Conservation (phyloP, 1,139 yeast species). For the Saccharomyces hybrid region DNA sequence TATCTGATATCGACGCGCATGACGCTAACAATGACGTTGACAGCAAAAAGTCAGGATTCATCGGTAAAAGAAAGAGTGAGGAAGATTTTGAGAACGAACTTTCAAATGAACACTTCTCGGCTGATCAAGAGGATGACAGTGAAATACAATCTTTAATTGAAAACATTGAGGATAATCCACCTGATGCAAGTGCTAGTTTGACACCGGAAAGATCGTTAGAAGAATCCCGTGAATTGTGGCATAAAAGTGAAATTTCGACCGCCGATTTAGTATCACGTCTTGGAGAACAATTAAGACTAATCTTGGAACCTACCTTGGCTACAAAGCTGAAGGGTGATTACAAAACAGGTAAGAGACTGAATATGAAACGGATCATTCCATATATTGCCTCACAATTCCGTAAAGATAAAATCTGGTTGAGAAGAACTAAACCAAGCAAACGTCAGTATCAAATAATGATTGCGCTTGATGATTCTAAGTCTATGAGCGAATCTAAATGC, state of each 20-base stretch:
- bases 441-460: conserved; percentile 97
- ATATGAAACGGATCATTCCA: conserved; percentile 96
- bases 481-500: conserved; percentile 91
- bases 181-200: conserved; percentile 18
- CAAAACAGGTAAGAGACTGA: conserved; percentile 92
- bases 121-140: conserved; percentile 34
- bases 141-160: conserved; percentile 32
- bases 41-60: conserved; percentile 45
- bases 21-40: conserved; percentile 43
- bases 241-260: conserved; percentile 70
- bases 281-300: conserved; percentile 87
- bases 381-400: conserved; percentile 97
- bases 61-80: conserved; percentile 42
- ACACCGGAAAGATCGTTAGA: conserved; percentile 48
- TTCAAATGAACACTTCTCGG: conserved; percentile 29
- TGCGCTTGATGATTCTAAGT: conserved; percentile 93
- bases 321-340: conserved; percentile 93
- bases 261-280: conserved; percentile 81
- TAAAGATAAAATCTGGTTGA: conserved; percentile 96
- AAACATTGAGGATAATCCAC: conserved; percentile 29
- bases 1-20: conserved; percentile 15
- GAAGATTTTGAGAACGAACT: conserved; percentile 17
- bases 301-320: conserved; percentile 90
- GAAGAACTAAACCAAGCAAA: conserved; percentile 95
- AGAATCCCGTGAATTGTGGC: conserved; percentile 75